Conservation (phyloP, 495 filamentous ascomycete species). For the Aspergillus homomorphus region DNA sequence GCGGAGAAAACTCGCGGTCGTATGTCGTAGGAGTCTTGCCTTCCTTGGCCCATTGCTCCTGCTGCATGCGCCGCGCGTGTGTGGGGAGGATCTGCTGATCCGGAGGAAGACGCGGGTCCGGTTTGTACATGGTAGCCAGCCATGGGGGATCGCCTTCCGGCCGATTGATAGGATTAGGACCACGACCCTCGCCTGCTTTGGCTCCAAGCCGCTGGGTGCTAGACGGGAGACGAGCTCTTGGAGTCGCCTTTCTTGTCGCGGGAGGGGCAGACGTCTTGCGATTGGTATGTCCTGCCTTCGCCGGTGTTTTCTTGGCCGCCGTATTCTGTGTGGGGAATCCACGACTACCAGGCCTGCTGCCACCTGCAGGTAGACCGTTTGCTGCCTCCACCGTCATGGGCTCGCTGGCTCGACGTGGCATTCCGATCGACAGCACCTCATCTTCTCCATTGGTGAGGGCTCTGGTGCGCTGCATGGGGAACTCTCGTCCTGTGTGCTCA, state of each 20-base stretch:
- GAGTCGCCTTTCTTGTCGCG: conserved; percentile 35
- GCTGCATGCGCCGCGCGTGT: conserved; percentile 83
- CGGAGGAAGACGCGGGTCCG: conserved; percentile 88
- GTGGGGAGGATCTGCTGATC: conserved; percentile 96
- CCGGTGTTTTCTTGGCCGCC: conserved; percentile 26
- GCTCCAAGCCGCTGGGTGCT: conserved; percentile 59
- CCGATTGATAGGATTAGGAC: conserved; percentile 60
- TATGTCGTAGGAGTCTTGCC: conserved; percentile 77
- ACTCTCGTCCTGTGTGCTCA: conserved; percentile 64
- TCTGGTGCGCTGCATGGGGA: conserved; percentile 61
- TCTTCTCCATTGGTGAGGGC: conserved; percentile 54
- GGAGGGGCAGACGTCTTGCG: conserved; percentile 44
- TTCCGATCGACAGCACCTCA: conserved; percentile 56
- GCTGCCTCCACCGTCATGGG: conserved; percentile 59
- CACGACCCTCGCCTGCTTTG: conserved; percentile 55
- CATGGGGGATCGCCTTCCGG: conserved; percentile 96
- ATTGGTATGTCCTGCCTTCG: conserved; percentile 38
- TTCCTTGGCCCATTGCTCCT: conserved; percentile 93
- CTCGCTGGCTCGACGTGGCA: conserved; percentile 67
- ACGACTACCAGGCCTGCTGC: conserved; percentile 44
- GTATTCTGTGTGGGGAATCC: conserved; percentile 19
- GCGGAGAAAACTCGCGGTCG: conserved; percentile 76
- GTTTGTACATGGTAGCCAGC: conserved; percentile 92
- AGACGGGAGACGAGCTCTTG: conserved; percentile 37
- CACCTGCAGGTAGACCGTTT: conserved; percentile 45